Percentiles rank a stretch among this genome's conserved stretches.
These are phyloP conservation scores for Fraxinus ornus DNA, from an alignment of 305 asterid species.

Conservation along the genomic window DNA sequence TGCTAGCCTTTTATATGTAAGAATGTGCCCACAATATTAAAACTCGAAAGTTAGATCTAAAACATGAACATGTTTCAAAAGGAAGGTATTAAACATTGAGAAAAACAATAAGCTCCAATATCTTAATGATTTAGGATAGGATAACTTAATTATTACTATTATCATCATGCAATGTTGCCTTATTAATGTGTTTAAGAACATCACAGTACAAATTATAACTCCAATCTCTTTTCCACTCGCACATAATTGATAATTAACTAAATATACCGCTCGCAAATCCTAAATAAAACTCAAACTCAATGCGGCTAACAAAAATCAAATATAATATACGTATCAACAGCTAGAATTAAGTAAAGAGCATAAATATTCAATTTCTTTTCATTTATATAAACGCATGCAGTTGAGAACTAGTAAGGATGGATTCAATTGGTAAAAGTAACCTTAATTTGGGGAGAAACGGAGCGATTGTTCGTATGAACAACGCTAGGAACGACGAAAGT, in stretches of 20 bases:
- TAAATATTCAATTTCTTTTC: background rate
- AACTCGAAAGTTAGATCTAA: background rate
- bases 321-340: background rate
- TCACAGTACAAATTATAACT: background rate
- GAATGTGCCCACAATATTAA: background rate
- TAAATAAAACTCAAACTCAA: background rate
- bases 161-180: background rate
- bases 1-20: background rate
- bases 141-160: background rate
- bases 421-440: slow-evolving; percentile 14
- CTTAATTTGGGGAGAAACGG: slow-evolving; percentile 26
- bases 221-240: background rate
- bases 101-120: slow-evolving; percentile 2
- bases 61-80: background rate
- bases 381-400: background rate
- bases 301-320: background rate
- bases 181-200: background rate
- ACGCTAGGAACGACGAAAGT: slow-evolving; percentile 27
- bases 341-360: background rate
- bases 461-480: slow-evolving; percentile 5
- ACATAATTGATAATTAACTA: background rate
- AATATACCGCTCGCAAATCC: background rate
- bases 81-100: background rate
- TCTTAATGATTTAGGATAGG: background rate
- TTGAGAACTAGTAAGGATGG: background rate